These are phyloP conservation scores for Lasiosphaeria miniovina DNA, from an alignment of 495 filamentous ascomycete genomes.

Conservation along the genomic window DNA sequence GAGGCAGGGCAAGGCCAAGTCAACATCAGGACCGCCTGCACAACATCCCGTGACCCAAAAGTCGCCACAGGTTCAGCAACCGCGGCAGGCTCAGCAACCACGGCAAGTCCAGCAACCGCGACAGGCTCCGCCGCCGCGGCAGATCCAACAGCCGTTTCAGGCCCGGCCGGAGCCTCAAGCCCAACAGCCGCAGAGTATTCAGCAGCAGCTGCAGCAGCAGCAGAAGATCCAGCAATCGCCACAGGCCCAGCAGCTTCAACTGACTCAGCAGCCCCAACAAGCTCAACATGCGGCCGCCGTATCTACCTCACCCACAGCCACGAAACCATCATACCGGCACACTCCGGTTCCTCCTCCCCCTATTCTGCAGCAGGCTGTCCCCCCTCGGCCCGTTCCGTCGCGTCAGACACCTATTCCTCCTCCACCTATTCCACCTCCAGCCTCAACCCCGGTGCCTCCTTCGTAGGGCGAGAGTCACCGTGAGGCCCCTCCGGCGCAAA, in stretches of 20 bases:
- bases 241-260: slow-evolving; percentile 7
- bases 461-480: not conserved
- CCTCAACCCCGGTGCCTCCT: slow-evolving; percentile 5
- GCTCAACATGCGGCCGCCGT: too few relatives aligned
- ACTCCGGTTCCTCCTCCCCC: slow-evolving; percentile 31
- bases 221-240: slow-evolving; percentile 6
- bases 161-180: slow-evolving; percentile 8
- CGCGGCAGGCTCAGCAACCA: slow-evolving; percentile 1
- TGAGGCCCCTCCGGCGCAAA: not conserved
- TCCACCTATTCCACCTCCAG: slow-evolving; percentile 28
- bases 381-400: slow-evolving; percentile 11
- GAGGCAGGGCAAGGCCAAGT: slow-evolving; percentile 23
- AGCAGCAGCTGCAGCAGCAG: slow-evolving; percentile 10
- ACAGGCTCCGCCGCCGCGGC: slow-evolving; percentile 9
- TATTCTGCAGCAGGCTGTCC: slow-evolving; percentile 19
- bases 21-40: too few relatives aligned
- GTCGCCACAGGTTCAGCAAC: too few relatives aligned
- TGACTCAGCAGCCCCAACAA: not conserved
- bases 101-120: not conserved
- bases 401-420: slow-evolving; percentile 34
- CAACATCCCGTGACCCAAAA: too few relatives aligned
- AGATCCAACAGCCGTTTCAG: slow-evolving; percentile 9
- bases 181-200: slow-evolving; percentile 3
- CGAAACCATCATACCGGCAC: slow-evolving; percentile 10
- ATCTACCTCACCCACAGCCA: slow-evolving; percentile 5